These are phyloP conservation scores for Podospora conica DNA, from an alignment of 495 filamentous ascomycete genomes.

Conservation along the genomic window DNA sequence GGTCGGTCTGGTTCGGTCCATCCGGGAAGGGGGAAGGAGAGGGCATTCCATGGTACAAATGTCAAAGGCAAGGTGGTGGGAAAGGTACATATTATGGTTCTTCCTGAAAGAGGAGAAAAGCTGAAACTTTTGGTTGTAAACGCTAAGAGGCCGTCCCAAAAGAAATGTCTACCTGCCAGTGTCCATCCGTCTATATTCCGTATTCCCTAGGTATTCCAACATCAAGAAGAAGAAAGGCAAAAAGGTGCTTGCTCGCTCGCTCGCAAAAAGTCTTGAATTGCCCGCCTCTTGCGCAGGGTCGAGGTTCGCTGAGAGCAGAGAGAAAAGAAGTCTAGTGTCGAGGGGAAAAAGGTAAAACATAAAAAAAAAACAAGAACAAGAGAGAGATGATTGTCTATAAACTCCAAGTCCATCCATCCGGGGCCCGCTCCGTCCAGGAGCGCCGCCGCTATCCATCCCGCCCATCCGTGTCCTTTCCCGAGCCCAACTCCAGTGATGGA, in stretches of 20 bases:
- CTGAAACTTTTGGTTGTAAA: background rate
- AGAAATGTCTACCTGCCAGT: background rate
- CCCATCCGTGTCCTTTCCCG: background rate
- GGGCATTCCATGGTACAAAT: background rate
- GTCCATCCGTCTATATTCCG: background rate
- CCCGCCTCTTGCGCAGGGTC: background rate
- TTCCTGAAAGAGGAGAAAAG: background rate
- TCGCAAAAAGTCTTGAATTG: background rate
- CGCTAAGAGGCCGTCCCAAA: background rate
- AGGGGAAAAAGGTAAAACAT: background rate
- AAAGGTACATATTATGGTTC: background rate
- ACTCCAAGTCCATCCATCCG: background rate
- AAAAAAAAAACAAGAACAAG: slow-evolving; percentile 10
- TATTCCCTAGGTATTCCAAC: background rate
- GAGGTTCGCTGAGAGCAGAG: background rate
- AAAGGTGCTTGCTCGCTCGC: background rate
- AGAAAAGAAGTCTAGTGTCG: slow-evolving; percentile 21
- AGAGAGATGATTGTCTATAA: slow-evolving; percentile 23
- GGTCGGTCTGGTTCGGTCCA: background rate
- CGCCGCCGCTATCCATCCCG: background rate
- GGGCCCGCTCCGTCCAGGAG: slow-evolving; percentile 1
- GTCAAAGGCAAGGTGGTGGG: background rate
- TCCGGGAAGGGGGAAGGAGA: background rate
- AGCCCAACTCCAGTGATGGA: background rate
- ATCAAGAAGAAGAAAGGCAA: background rate